Evolutionary conservation across 2,329 filamentous ascomycete genomes (phyloP).

Genomic region (Thyridium curvatum): DNA sequence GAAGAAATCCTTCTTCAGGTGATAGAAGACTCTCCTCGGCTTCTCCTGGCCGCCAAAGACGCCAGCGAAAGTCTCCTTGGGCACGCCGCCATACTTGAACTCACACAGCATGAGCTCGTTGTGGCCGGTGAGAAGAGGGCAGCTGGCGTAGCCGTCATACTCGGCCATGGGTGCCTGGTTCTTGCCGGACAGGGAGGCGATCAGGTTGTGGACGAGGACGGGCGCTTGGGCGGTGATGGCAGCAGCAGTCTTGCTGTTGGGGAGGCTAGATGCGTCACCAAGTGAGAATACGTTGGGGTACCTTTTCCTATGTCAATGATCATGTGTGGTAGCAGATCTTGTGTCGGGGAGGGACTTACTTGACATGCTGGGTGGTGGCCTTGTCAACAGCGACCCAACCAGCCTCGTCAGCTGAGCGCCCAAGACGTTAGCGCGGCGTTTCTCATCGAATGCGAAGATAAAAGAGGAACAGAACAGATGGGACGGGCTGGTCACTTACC

Average conservation of each 20-base stretch:
- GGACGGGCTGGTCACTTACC: too few relatives aligned
- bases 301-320: slow-evolving; percentile 11
- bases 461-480: too few relatives aligned
- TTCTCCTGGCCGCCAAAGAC: slow-evolving; percentile 27
- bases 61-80: slow-evolving; percentile 31
- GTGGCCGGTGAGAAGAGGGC: slow-evolving; percentile 33
- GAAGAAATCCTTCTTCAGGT: slow-evolving; percentile 33
- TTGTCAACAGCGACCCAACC: slow-evolving; percentile 15
- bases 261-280: slow-evolving; percentile 30
- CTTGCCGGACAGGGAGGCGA: slow-evolving; percentile 24
- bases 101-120: slow-evolving; percentile 36
- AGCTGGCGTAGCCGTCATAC: slow-evolving; percentile 36
- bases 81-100: slow-evolving; percentile 38
- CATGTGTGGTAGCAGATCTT: slow-evolving; percentile 7
- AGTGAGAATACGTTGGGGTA: slow-evolving; percentile 32
- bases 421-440: too few relatives aligned
- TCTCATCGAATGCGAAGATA: too few relatives aligned
- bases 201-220: slow-evolving; percentile 31
- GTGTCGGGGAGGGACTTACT: slow-evolving; percentile 7
- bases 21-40: slow-evolving; percentile 27
- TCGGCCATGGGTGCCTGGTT: slow-evolving; percentile 15
- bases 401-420: slow-evolving; percentile 10
- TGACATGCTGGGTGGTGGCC: slow-evolving; percentile 11
- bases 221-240: slow-evolving; percentile 34
- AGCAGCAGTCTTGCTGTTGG: slow-evolving; percentile 33